These are phyloP conservation scores for Cutaneotrichosporon sp. DNA, from an alignment of 1,284 basidiomycete genomes.

Conservation along the genomic window DNA sequence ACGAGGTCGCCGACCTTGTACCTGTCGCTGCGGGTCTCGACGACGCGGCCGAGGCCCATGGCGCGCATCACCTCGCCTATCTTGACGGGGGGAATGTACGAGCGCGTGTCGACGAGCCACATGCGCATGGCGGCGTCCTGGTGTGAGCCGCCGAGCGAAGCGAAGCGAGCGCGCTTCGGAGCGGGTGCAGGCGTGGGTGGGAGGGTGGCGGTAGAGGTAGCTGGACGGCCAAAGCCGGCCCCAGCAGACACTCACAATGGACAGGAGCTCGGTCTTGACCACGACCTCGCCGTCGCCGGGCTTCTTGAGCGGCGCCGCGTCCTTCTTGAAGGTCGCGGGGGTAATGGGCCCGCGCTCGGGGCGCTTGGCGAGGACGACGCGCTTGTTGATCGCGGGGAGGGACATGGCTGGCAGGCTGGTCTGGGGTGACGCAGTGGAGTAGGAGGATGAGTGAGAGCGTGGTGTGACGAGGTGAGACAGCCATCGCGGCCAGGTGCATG, in stretches of 20 bases:
- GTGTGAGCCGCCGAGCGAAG: not conserved
- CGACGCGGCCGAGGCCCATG: slow-evolving; percentile 66
- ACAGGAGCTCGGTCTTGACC: slow-evolving; percentile 71
- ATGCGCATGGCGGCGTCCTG: slow-evolving; percentile 81
- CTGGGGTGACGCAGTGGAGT: too few species aligned
- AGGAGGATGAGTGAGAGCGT: not conserved
- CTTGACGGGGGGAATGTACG: slow-evolving; percentile 63
- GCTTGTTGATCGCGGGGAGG: slow-evolving; percentile 55
- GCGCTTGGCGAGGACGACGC: slow-evolving; percentile 71
- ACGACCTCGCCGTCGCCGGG: slow-evolving; percentile 66
- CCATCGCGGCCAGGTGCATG: too few species aligned
- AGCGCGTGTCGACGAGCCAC: slow-evolving; percentile 70
- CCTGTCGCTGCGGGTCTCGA: slow-evolving; percentile 59
- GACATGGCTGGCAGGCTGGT: slow-evolving; percentile 1
- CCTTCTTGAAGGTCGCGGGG: slow-evolving; percentile 64
- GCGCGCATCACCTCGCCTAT: slow-evolving; percentile 82
- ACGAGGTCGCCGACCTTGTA: slow-evolving; percentile 67
- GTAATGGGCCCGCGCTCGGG: slow-evolving; percentile 65
- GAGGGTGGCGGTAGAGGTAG: too few species aligned
- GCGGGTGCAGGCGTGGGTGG: too few species aligned
- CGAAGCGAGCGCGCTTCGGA: too few species aligned
- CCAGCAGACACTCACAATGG: slow-evolving; percentile 56
- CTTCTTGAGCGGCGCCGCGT: slow-evolving; percentile 60
- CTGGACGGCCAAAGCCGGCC: too few species aligned
- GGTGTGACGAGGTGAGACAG: too few species aligned